Evolutionary conservation across 2,329 filamentous ascomycete species (phyloP).

Genomic region (Apiospora arundinis): DNA sequence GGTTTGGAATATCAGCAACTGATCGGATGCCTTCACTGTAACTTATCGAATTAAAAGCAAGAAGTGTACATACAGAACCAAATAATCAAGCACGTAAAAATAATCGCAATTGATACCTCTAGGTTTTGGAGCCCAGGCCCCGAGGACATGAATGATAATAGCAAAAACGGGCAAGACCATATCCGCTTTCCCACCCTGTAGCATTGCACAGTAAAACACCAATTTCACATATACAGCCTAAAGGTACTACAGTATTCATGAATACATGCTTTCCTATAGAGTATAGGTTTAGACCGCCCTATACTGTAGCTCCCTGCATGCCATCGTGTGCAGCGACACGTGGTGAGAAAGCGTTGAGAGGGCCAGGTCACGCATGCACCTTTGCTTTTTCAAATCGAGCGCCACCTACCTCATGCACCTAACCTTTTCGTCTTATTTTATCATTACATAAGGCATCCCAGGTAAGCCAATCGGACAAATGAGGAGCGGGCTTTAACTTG

Average conservation of each 20-base stretch:
- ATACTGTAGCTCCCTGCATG: too few relatives aligned
- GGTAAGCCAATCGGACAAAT: neutral
- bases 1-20: neutral
- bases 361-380: neutral
- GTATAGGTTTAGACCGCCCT: too few relatives aligned
- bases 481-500: neutral
- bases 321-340: neutral
- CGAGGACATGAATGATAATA: too few relatives aligned
- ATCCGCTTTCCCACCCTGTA: too few relatives aligned
- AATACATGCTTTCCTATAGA: too few relatives aligned
- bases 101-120: too few relatives aligned
- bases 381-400: neutral
- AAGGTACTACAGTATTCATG: too few relatives aligned
- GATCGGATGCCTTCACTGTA: neutral
- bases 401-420: slow-evolving; percentile 3
- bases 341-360: neutral
- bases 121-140: too few relatives aligned
- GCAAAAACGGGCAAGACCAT: too few relatives aligned
- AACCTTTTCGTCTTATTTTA: neutral
- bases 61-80: too few relatives aligned
- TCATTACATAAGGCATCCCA: neutral
- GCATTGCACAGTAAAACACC: neutral
- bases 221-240: too few relatives aligned
- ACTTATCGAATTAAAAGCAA: neutral
- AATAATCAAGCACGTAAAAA: neutral